Conservation (phyloP, 768 basidiomycete species). For the Boletus barrowsii region DNA sequence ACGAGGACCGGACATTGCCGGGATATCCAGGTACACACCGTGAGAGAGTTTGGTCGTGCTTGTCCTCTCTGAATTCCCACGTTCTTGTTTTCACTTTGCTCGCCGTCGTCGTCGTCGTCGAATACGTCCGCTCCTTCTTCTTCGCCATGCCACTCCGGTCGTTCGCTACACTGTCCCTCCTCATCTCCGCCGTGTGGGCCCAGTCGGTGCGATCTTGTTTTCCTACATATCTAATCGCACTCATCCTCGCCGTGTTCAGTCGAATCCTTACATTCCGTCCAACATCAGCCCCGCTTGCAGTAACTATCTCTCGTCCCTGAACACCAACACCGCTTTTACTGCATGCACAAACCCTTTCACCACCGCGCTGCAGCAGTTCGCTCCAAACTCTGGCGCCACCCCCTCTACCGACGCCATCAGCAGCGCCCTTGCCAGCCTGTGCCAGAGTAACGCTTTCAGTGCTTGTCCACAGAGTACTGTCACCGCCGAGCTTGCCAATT, state of each 20-base stretch:
- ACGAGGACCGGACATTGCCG: neutral
- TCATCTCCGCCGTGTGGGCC: constrained; percentile 51
- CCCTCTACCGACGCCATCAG: constrained; percentile 44
- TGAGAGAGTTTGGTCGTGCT: constrained; percentile 9
- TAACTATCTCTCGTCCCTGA: constrained; percentile 57
- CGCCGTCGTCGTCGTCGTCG: neutral
- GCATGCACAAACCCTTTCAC: constrained; percentile 65
- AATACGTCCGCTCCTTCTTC: constrained; percentile 29
- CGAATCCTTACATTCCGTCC: constrained; percentile 62
- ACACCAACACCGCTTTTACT: constrained; percentile 54
- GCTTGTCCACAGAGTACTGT: constrained; percentile 59
- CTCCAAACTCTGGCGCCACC: constrained; percentile 41
- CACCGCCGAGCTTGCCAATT: constrained; percentile 58
- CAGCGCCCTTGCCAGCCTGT: constrained; percentile 53
- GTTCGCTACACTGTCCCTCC: constrained; percentile 49
- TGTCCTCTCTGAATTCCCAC: neutral
- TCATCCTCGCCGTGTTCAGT: constrained; percentile 23
- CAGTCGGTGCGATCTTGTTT: constrained; percentile 37
- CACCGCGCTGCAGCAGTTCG: constrained; percentile 54
- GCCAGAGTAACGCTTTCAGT: constrained; percentile 42
- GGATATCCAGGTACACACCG: too few species aligned
- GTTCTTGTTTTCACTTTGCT: too few species aligned
- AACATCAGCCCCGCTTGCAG: constrained; percentile 55
- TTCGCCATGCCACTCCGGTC: too few species aligned
- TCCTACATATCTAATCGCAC: neutral